Conservation (phyloP, 352 stramenopile genomes). For the Globisporangium okanoganense region DNA sequence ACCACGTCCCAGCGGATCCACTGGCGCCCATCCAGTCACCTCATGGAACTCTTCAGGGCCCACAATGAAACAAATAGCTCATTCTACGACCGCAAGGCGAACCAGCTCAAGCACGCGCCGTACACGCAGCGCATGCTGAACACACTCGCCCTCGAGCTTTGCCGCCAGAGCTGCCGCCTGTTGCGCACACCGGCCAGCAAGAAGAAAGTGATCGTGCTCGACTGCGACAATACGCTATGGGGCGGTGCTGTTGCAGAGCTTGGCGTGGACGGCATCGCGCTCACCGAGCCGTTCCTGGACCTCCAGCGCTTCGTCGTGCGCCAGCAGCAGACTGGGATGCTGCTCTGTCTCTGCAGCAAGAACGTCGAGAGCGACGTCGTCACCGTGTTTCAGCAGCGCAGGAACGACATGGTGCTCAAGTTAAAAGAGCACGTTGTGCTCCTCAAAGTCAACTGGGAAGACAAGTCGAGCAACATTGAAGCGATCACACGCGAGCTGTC, state of each 20-base stretch:
- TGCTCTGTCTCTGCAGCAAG: constrained; percentile 69
- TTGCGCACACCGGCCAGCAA: constrained; percentile 16
- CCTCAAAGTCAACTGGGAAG: constrained; percentile 50
- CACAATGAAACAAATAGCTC: constrained; percentile 14
- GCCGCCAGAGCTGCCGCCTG: constrained; percentile 49
- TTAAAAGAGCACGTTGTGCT: constrained; percentile 48
- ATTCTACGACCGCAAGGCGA: constrained; percentile 36
- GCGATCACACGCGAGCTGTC: constrained; percentile 49
- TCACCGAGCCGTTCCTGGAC: constrained; percentile 37
- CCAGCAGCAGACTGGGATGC: constrained; percentile 40
- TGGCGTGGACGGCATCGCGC: constrained; percentile 28
- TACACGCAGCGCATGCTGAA: constrained; percentile 67
- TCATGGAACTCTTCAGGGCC: constrained; percentile 26
- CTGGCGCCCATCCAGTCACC: constrained; percentile 22
- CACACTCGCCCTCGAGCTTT: constrained; percentile 35
- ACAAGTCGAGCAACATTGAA: constrained; percentile 58
- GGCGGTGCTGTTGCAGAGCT: constrained; percentile 59
- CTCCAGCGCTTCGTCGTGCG: constrained; percentile 58
- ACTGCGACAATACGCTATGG: constrained; percentile 81
- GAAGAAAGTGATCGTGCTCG: constrained; percentile 75
- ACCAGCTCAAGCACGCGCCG: constrained; percentile 60
- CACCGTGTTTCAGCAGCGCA: constrained; percentile 38
- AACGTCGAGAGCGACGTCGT: constrained; percentile 56
- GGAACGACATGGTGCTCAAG: constrained; percentile 43
- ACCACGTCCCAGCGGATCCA: neutral